phyloP scores from a whole-genome alignment of 495 filamentous ascomycete species.

The Tuber magnatum region DNA sequence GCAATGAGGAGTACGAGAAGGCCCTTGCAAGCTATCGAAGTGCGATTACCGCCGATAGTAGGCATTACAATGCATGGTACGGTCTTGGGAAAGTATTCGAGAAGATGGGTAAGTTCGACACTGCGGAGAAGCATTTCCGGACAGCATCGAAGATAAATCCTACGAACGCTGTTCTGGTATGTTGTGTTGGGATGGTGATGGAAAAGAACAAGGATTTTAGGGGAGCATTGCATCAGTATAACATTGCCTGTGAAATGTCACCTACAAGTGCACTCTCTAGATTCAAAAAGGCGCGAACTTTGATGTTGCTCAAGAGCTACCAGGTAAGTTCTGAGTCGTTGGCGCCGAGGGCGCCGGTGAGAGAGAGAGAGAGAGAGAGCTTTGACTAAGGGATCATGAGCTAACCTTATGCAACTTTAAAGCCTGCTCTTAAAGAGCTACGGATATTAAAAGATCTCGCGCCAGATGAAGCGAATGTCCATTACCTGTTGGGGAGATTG shows the following conservation, averaged over 20 bases:
- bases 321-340: slow-evolving; percentile 14
- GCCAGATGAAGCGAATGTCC: slow-evolving; percentile 91
- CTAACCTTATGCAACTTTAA: slow-evolving; percentile 34
- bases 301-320: slow-evolving; percentile 66
- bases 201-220: slow-evolving; percentile 76
- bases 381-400: not conserved
- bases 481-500: slow-evolving; percentile 80
- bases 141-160: slow-evolving; percentile 82
- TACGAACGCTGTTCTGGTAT: slow-evolving; percentile 79
- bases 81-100: slow-evolving; percentile 89
- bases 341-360: not conserved
- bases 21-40: slow-evolving; percentile 75
- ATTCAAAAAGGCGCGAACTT: slow-evolving; percentile 82
- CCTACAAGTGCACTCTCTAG: slow-evolving; percentile 72
- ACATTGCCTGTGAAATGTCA: slow-evolving; percentile 69
- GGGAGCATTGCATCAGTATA: slow-evolving; percentile 71
- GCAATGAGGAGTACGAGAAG: slow-evolving; percentile 95
- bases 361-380: not conserved
- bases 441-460: slow-evolving; percentile 78
- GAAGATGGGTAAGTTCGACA: slow-evolving; percentile 85
- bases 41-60: slow-evolving; percentile 71
- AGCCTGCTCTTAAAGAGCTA: slow-evolving; percentile 68
- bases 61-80: slow-evolving; percentile 97
- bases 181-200: slow-evolving; percentile 80
- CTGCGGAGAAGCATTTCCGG: slow-evolving; percentile 82